Evolutionary conservation across 495 filamentous ascomycete species (phyloP), one percentile per base, ranked within the genome.

Genomic region (Aspergillus wentii): DNA sequence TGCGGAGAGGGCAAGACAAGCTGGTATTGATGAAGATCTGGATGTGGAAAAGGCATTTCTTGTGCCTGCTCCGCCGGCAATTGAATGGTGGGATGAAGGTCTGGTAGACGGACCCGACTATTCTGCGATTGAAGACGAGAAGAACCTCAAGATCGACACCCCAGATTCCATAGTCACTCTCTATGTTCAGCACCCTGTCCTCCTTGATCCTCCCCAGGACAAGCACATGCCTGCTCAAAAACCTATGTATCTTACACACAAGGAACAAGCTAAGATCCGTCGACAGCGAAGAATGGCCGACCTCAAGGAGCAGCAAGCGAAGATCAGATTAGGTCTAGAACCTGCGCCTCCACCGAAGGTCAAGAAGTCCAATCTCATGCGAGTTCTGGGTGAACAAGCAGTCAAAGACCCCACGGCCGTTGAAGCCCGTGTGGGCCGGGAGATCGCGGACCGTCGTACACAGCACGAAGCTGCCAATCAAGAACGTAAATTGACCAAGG

Each of bases 81-180:
- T 96, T 27, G 92, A 99, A 61, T 99, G 94, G 94, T 97, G 94
- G 94, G 92, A 99, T 48, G 89, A 96, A 62, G 82, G 77, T 2
- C 63, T 97, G 5, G 72, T 95, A 17, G 74, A 80, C 28, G 85
- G 81, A 13, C 73, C 74, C 25, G 79, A 75, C 38, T 96, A 96
- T 59, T 68, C 78, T 41, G 72, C 73, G 38, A 74, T 92, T 43
- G 77, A 82, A 14, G 50, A 71, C 23, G 61, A 76, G 8, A 68
- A 79, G 10, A 68, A 71, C 30, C 68, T 94, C 33, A 92, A 92
- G 56, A 77, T 97, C 36, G 73, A 82, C 22, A 78, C 80, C 0
- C 62, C 76, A 14, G 89, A 96, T 52, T 83, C 82, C 15, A 91
- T 95, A 44, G 77, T 99, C 30, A 95, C 91, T 0, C 59, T 74